These are phyloP conservation scores for Penicillium olsonii DNA, from an alignment of 2,329 filamentous ascomycete genomes.

Conservation along the genomic window DNA sequence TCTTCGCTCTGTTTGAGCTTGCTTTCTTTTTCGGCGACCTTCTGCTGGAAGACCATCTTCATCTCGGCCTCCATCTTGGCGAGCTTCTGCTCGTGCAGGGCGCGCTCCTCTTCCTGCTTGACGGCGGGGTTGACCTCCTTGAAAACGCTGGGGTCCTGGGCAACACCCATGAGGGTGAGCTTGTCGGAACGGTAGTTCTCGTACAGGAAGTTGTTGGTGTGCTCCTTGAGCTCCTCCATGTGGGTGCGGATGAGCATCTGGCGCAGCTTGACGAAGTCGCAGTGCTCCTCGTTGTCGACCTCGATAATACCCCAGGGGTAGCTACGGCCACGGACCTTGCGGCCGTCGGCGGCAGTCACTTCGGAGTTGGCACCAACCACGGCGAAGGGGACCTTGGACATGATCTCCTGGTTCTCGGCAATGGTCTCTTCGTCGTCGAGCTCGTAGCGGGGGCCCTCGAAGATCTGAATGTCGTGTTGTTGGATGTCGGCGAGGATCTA, in stretches of 20 bases:
- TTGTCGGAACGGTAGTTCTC: constrained; percentile 99
- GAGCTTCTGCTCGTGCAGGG: constrained; percentile 98
- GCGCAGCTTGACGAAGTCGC: constrained; percentile 98
- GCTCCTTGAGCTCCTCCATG: constrained; percentile 99
- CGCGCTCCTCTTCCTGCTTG: constrained; percentile 99
- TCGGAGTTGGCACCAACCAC: constrained; percentile 97
- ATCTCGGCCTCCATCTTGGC: constrained; percentile 99
- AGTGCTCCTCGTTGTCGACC: constrained; percentile 99
- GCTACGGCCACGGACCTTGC: constrained; percentile 90
- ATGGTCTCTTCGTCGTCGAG: constrained; percentile 99
- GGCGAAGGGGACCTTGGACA: constrained; percentile 99
- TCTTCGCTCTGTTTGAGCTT: constrained; percentile 99
- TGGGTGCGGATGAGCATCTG: constrained; percentile 99
- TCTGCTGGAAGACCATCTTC: constrained; percentile 99
- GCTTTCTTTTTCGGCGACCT: constrained; percentile 99
- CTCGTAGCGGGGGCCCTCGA: constrained; percentile 97
- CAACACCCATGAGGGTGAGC: constrained; percentile 96
- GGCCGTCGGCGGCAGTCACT: constrained; percentile 85
- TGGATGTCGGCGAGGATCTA: constrained; percentile 97
- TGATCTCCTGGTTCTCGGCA: constrained; percentile 99
- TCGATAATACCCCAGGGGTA: constrained; percentile 99
- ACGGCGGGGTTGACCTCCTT: constrained; percentile 99
- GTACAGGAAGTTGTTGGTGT: constrained; percentile 98
- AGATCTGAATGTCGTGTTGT: constrained; percentile 97
- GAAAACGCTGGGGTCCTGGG: constrained; percentile 98